phyloP scores from a whole-genome alignment of 139 green algal genomes.

The Zygnema circumcarinatum region DNA sequence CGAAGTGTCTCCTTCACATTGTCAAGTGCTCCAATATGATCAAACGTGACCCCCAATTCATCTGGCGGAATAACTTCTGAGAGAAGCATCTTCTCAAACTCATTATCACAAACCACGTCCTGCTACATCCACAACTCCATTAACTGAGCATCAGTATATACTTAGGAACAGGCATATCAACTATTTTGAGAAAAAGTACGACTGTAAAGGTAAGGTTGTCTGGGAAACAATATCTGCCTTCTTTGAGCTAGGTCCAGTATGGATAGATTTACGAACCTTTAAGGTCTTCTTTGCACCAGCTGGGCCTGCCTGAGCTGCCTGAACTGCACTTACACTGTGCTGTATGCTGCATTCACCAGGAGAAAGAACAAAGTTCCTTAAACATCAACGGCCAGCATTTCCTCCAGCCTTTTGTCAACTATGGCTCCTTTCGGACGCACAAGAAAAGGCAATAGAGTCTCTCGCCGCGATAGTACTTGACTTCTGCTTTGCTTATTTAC shows the following conservation, averaged over 20 bases:
- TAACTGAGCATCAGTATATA: neutral
- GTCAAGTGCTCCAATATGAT: constrained; percentile 70
- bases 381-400: constrained; percentile 1
- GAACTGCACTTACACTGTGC: constrained; percentile 25
- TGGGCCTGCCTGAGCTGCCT: constrained; percentile 12
- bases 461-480: too few relatives aligned
- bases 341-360: constrained; percentile 33
- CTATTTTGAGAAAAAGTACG: neutral
- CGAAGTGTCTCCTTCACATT: constrained; percentile 67
- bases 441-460: too few relatives aligned
- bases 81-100: constrained; percentile 75
- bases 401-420: too few relatives aligned
- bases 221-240: neutral
- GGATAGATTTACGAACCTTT: too few relatives aligned
- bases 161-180: neutral
- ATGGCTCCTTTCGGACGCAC: too few relatives aligned
- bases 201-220: neutral
- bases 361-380: neutral
- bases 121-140: constrained; percentile 17
- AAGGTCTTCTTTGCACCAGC: constrained; percentile 8
- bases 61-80: constrained; percentile 71
- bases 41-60: constrained; percentile 66
- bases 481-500: too few relatives aligned
- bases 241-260: too few relatives aligned
- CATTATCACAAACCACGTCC: constrained; percentile 67